Conservation (phyloP, 2,329 filamentous ascomycete species). For the Daldinia eschscholtzii region DNA sequence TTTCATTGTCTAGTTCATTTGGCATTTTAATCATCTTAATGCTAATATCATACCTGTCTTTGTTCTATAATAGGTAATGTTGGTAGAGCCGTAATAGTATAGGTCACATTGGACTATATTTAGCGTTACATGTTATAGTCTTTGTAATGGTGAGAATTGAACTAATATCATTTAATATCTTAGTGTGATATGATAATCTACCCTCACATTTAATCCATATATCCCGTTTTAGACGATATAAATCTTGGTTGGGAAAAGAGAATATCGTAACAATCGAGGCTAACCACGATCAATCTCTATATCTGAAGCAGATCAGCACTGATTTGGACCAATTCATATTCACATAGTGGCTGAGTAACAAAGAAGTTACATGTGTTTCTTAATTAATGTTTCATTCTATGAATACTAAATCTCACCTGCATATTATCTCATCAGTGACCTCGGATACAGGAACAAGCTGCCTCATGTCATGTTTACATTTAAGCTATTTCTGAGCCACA, state of each 20-base stretch:
- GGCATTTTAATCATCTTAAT: background rate
- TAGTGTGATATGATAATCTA: background rate
- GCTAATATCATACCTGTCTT: background rate
- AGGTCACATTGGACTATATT: background rate
- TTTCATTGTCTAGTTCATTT: background rate
- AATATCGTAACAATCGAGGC: background rate
- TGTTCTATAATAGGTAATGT: background rate
- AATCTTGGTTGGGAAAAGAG: background rate
- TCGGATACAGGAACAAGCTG: background rate
- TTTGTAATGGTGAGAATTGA: background rate
- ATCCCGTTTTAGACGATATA: background rate
- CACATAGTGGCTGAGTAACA: slow-evolving; percentile 16
- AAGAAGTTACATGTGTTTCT: background rate
- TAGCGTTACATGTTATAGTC: background rate
- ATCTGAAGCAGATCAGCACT: slow-evolving; percentile 1
- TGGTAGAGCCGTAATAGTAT: background rate
- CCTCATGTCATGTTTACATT: background rate
- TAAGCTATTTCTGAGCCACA: background rate
- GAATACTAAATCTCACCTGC: background rate
- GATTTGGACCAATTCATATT: slow-evolving; percentile 4
- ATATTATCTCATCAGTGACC: background rate
- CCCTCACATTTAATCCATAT: background rate
- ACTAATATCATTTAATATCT: background rate
- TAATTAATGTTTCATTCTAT: slow-evolving; percentile 10
- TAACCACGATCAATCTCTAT: background rate